Evolutionary conservation across 2,329 filamentous ascomycete species (phyloP), one percentile per base, ranked within the genome.

Genomic region (Parafenestella ontariensis): DNA sequence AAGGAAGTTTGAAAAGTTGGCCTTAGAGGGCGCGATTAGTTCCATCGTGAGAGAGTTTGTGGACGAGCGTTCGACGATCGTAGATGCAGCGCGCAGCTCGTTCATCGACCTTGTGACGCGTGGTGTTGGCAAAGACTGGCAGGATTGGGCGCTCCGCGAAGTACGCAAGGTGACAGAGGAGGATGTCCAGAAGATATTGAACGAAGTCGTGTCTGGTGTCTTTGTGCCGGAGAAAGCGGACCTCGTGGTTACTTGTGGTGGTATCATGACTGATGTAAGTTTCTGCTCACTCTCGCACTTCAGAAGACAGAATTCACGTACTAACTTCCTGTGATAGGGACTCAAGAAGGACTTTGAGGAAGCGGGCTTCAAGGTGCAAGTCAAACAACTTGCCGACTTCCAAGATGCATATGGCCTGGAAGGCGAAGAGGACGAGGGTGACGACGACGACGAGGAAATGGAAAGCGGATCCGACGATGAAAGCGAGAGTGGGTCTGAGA

Each of bases 341-440:
- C 86, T 96, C 64, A 85, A 89, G 66, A 87, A 87, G 62, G 87
- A 89, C 1, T 91, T 98, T 66, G 83, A 86, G 62, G 81, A 79
- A 1, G 87, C 87, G 52, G 92, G 92, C 0, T 99, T 96, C 80
- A 88, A 88, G 73, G 89, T 89, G 0, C 84, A 91, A 70, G 83
- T 90, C 34, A 88, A 88, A 70, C 82, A 88, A 24, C 81, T 98
- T 45, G 86, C 87, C 37, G 84, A 90, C 66, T 98, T 96, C 75
- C 87, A 96, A 74, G 91, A 97, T 60, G 91, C 92, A 68, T 98
- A 98, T 72, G 94, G 94, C 0, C 78, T 97, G 42, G 84, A 89
- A 72, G 83, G 82, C 2, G 81, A 80, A 2, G 84, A 83, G 3
- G 86, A 83, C 0, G 85, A 86, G 3, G 86, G 86, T 2, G 85